A percentile compares a stretch with the other conserved stretches of the same genome.
phyloP scores from a whole-genome alignment of 2,329 filamentous ascomycete genomes.

The Apiospora sp. region DNA sequence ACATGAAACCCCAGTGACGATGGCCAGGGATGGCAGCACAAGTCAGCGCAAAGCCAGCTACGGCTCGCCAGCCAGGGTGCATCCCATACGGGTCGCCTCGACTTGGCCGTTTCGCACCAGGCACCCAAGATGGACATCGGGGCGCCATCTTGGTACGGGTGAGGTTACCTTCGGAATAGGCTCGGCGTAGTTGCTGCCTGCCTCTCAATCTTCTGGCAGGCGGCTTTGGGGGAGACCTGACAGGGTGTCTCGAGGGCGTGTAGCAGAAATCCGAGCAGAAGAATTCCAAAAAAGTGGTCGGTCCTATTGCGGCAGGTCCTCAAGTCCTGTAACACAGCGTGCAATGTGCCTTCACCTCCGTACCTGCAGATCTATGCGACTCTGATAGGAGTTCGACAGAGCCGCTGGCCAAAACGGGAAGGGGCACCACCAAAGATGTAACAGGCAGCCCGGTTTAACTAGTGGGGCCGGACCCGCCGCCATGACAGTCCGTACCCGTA shows the following conservation, averaged over 20 bases:
- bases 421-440: conserved; percentile 5
- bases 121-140: conserved; percentile 3
- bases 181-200: neutral
- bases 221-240: too few species aligned
- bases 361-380: neutral
- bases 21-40: neutral
- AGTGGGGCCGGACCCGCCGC: neutral
- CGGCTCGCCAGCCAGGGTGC: neutral
- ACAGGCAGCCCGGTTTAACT: neutral
- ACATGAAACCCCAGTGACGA: conserved; percentile 15
- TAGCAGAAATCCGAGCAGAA: neutral
- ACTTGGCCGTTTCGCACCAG: conserved; percentile 15
- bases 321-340: conserved; percentile 7
- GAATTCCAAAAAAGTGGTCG: conserved; percentile 2
- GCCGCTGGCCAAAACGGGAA: neutral
- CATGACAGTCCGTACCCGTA: conserved; percentile 10
- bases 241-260: neutral
- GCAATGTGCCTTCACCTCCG: neutral
- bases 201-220: neutral
- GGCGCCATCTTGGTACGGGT: neutral
- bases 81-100: conserved; percentile 21
- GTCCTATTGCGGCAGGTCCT: conserved; percentile 12
- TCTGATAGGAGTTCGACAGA: neutral
- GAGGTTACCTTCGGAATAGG: conserved; percentile 13
- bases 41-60: neutral